A percentile compares a stretch with the other conserved stretches of the same genome.
Conservation (phyloP, 2,329 filamentous ascomycete species). For the Lachnellula arida region DNA sequence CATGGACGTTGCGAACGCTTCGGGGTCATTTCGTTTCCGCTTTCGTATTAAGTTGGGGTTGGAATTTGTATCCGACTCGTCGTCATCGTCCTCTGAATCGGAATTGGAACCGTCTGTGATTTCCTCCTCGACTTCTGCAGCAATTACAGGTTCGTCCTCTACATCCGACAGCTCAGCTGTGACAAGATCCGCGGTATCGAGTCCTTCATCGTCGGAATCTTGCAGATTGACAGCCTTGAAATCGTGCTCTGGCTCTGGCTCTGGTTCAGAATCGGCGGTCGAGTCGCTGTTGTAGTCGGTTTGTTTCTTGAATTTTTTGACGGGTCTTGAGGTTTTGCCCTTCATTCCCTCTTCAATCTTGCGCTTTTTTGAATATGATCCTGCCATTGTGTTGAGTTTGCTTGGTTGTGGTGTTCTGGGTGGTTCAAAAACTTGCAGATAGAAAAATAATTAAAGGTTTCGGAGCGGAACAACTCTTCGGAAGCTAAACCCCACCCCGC, state of each 20-base stretch:
- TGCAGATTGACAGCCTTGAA: slow-evolving; percentile 47
- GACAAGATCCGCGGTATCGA: slow-evolving; percentile 24
- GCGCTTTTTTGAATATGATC: slow-evolving; percentile 44
- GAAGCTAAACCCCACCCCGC: slow-evolving; percentile 5
- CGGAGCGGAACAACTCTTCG: slow-evolving; percentile 9
- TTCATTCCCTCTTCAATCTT: slow-evolving; percentile 56
- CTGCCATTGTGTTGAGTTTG: slow-evolving; percentile 26
- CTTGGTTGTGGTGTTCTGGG: slow-evolving; percentile 1
- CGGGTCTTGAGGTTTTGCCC: slow-evolving; percentile 41
- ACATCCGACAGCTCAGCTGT: slow-evolving; percentile 24
- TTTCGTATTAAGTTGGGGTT: slow-evolving; percentile 43
- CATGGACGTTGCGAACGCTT: slow-evolving; percentile 87
- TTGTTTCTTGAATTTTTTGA: slow-evolving; percentile 60
- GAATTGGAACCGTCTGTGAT: slow-evolving; percentile 37
- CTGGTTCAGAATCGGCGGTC: slow-evolving; percentile 47
- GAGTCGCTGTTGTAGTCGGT: slow-evolving; percentile 58
- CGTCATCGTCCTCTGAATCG: slow-evolving; percentile 32
- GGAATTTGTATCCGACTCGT: slow-evolving; percentile 37
- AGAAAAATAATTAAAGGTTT: slow-evolving; percentile 12
- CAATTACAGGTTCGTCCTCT: slow-evolving; percentile 21
- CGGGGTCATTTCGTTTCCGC: slow-evolving; percentile 87
- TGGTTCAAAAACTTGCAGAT: background rate
- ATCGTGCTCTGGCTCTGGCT: slow-evolving; percentile 32
- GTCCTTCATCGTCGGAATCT: slow-evolving; percentile 34
- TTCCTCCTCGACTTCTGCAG: slow-evolving; percentile 24